Evolutionary conservation across 768 basidiomycete genomes (phyloP), one percentile per base, ranked within the genome.

Genomic region (Trametes elegans): DNA sequence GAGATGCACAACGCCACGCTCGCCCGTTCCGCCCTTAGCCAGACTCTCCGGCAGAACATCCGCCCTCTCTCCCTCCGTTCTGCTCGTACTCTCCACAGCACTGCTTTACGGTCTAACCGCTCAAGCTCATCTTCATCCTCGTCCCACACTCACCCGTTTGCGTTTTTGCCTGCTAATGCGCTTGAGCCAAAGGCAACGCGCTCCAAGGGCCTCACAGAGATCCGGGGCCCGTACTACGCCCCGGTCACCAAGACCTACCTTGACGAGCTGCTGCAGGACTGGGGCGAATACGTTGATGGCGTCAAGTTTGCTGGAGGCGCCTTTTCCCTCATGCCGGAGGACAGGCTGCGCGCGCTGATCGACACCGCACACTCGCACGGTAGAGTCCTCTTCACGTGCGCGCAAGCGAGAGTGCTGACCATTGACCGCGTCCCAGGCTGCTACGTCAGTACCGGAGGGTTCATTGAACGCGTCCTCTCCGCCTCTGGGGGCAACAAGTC

Each of bases 261-360:
- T 16, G 66, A 76, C 35, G 74, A 78, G 41, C 58, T 76, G 2
- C 69, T 76, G 3, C 65, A 66, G 43, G 72, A 76, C 52, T 74
- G 75, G 73, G 71, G 74, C 7, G 68, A 71, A 40, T 74, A 70
- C 56, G 73, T 76, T 21, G 77, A 79, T 51, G 73, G 76, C 0
- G 63, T 78, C 45, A 77, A 79, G 61, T 77, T 76, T 48, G 75
- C 74, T 1, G 74, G 75, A 5, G 76, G 76, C 11, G 71, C 70
- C 0, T 76, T 76, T 56, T 69, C 71, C 36, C 67, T 75, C 42
- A 74, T 78, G 71, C 77, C 75, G 0, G 67, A 71, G 59, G 71
- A 73, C 8, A 60, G 68, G 45, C 59, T 78, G 53, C 66, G 53
- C 24, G 68, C 59, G 9, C 55, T 77, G 53, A 75, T 78, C 43